A percentile compares a stretch with the other conserved stretches of the same genome.
Evolutionary conservation across 73 alveolate species (phyloP).

Genomic region (Blepharisma stoltei): DNA sequence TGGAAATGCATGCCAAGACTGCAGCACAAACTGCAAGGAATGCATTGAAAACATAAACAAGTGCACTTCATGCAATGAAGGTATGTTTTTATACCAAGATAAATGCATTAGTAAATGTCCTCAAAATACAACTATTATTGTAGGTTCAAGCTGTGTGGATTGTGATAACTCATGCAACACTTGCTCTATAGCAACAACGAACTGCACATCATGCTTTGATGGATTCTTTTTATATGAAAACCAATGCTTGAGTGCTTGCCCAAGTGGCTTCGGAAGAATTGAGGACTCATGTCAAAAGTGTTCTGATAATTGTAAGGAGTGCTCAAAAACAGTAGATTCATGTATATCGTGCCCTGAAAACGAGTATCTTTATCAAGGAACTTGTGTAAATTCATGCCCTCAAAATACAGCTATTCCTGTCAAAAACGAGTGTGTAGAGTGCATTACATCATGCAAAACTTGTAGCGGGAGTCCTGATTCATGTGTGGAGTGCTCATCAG

Average conservation of each 20-base stretch:
- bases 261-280: not conserved
- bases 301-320: too few relatives aligned
- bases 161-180: slow-evolving; percentile 6
- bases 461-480: not conserved
- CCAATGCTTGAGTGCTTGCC: not conserved
- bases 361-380: not conserved
- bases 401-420: slow-evolving; percentile 6
- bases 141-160: not conserved
- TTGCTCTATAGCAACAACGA: not conserved
- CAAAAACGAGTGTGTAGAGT: not conserved
- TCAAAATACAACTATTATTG: not conserved
- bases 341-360: too few relatives aligned
- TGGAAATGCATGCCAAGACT: not conserved
- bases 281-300: too few relatives aligned
- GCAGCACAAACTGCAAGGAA: too few relatives aligned
- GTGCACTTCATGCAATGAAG: too few relatives aligned
- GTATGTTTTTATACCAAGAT: too few relatives aligned
- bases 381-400: not conserved
- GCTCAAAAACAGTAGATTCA: too few relatives aligned
- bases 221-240: not conserved
- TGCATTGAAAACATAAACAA: too few relatives aligned
- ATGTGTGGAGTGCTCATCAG: not conserved
- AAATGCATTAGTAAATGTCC: not conserved
- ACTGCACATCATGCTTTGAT: slow-evolving; percentile 24
- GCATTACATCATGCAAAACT: slow-evolving; percentile 4